Conservation (phyloP, 1,284 basidiomycete species). For the Leccinum pseudoinsigne region DNA sequence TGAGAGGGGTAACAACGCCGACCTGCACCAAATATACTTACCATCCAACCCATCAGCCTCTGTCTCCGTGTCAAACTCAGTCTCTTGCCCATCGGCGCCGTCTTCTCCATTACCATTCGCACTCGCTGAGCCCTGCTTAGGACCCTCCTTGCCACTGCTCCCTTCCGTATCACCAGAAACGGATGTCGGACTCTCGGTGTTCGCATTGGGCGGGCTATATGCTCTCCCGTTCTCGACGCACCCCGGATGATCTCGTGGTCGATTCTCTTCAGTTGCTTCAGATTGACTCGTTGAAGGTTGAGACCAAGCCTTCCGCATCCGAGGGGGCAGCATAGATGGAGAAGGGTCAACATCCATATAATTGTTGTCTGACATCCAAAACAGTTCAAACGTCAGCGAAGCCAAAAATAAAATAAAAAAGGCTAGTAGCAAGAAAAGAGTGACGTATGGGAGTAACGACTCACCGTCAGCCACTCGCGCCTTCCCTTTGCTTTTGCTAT, state of each 20-base stretch:
- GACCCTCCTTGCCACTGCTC: background rate
- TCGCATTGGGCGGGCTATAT: constrained; percentile 10
- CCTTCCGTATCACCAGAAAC: constrained; percentile 10
- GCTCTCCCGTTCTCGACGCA: constrained; percentile 11
- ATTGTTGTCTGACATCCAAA: constrained; percentile 10
- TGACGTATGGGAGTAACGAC: constrained; percentile 7
- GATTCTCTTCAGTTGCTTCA: constrained; percentile 8
- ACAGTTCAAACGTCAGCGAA: background rate
- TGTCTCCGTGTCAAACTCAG: constrained; percentile 35
- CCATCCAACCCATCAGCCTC: constrained; percentile 34
- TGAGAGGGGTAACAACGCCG: constrained; percentile 15
- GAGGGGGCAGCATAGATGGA: constrained; percentile 49
- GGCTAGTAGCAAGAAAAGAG: background rate
- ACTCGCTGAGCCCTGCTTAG: background rate
- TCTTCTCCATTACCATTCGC: constrained; percentile 18
- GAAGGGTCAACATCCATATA: constrained; percentile 6
- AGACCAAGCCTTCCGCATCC: constrained; percentile 60
- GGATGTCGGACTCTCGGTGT: constrained; percentile 24
- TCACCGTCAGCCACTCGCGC: constrained; percentile 26
- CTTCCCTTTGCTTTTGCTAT: constrained; percentile 27
- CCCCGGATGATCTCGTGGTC: background rate
- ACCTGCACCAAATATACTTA: constrained; percentile 14
- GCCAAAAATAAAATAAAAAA: background rate
- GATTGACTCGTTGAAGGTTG: constrained; percentile 23
- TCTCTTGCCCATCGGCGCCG: constrained; percentile 28